Percentiles rank a stretch among this genome's conserved stretches.
Conservation (phyloP, 2,329 filamentous ascomycete species). For the Ascosphaera pollenicola region DNA sequence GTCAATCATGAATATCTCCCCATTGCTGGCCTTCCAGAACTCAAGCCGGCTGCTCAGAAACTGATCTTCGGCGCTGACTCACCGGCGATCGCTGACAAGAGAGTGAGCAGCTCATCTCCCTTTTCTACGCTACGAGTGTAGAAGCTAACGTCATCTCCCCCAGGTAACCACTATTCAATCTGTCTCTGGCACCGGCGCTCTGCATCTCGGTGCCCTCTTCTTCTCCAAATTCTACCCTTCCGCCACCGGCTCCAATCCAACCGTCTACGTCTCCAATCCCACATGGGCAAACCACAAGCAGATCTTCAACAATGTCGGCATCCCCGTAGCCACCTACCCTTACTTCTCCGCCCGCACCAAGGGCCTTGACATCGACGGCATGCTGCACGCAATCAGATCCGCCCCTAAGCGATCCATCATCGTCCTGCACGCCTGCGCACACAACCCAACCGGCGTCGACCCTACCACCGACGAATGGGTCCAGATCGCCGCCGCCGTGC, state of each 20-base stretch:
- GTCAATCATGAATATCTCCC: slow-evolving; percentile 98
- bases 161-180: slow-evolving; percentile 63
- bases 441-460: slow-evolving; percentile 96
- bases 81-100: slow-evolving; percentile 63
- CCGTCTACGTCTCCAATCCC: slow-evolving; percentile 78
- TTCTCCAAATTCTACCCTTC: slow-evolving; percentile 68
- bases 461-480: slow-evolving; percentile 89
- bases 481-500: slow-evolving; percentile 59
- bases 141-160: not conserved
- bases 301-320: slow-evolving; percentile 79
- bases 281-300: slow-evolving; percentile 99
- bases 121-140: not conserved
- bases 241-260: slow-evolving; percentile 31
- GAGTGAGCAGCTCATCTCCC: slow-evolving; percentile 24
- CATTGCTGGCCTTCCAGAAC: slow-evolving; percentile 68
- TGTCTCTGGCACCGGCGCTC: slow-evolving; percentile 89
- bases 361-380: slow-evolving; percentile 78
- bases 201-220: slow-evolving; percentile 86
- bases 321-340: slow-evolving; percentile 63
- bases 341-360: slow-evolving; percentile 84
- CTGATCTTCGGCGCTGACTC: slow-evolving; percentile 64
- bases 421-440: slow-evolving; percentile 82
- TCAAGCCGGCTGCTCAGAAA: slow-evolving; percentile 78
- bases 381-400: slow-evolving; percentile 46
- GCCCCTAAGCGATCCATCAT: slow-evolving; percentile 68